Base-by-base conservation (phyloP, 306 rosid species). In the Lathyrus sativus region DNA sequence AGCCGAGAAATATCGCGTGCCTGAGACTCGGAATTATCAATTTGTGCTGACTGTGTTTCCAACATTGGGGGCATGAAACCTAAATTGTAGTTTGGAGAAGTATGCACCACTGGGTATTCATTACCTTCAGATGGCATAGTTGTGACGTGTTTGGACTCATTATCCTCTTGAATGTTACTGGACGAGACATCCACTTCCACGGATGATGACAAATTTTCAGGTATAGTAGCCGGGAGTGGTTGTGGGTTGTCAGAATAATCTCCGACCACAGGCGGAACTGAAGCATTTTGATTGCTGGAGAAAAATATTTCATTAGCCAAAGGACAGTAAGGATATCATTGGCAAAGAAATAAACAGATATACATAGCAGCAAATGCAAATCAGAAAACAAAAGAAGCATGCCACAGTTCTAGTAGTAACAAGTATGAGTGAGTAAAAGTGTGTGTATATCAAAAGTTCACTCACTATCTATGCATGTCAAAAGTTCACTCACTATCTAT, bases 1-100 rank as follows among this genome's bases (percentile, higher is more conserved):
- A 86, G 85, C 54, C 90, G 89, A 58, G 96, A 90, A 66, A 77
- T 71, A 67, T 90, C 91, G 2, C 82, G 88, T 31, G 91, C 73
- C 62, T 92, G 96, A 82, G 96, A 68, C 71, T 89, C 96, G 3
- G 91, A 83, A 76, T 81, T 88, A 75, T 93, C 99, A 67, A 84
- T 72, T 38, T 85, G 81, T 51, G 88, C 63, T 74, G 86, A 83
- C 80, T 87, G 96, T 74, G 87, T 78, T 67, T 90, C 96, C 70
- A 88, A 67, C 80, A 93, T 76, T 46, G 97, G 91, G 14, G 96
- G 87, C 66, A 85, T 79, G 31, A 86, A 78, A 58, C 96, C 99
- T 76, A 79, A 84, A 84, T 74, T 74, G 81, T 86, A 86, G 78
- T 83, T 81, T 5, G 87, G 79, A 71, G 96, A 72, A 57, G 86